Base-by-base conservation (phyloP, 495 filamentous ascomycete genomes). In the Jackrogersella multiformis region DNA sequence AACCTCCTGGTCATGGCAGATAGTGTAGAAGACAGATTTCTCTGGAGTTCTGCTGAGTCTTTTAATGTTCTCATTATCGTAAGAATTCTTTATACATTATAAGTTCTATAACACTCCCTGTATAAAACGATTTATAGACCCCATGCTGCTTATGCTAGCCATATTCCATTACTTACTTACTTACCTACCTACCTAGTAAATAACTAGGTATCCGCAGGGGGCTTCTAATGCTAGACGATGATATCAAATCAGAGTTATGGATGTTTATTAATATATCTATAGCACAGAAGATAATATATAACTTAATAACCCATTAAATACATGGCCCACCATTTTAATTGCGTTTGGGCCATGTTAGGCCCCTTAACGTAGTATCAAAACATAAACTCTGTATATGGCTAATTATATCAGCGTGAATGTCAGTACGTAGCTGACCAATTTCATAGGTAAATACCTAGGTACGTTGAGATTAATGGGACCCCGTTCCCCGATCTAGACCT, bases 321-420 rank as follows among this genome's bases (percentile, higher is more conserved):
- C n/a, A 44, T 23, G 53, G 23, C 26, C 24, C 24, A 56, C 38
- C 36, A 15, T 56, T 30, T 56, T 44, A 44, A 56, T 44, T 44
- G 32, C 13, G 21, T 5, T 34, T 18, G 12, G n/a, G 30, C 24
- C 41, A 13, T 30, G 45, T 23, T 30, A 48, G 21, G 30, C 16
- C 49, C 30, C 53, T 55, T 10, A 20, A 13, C 34, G 44, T 35
- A 15, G 38, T 41, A 34, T 35, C 21, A 39, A 16, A 13, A 45
- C 9, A 36, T 46, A 24, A 18, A 26, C n/a, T n/a, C 16, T 21
- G 20, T 46, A 26, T 20, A 35, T 45, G 18, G 13, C 39, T 38
- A 57, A 35, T 57, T 44, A 23, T 5, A 44, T 32, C 23, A 38
- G 9, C 54, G 7, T 49, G 5, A 2, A 26, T 10, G 45, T 5